Evolutionary conservation across 1,284 basidiomycete species (phyloP).

Genomic region (Sanguinoderma infundibulare): DNA sequence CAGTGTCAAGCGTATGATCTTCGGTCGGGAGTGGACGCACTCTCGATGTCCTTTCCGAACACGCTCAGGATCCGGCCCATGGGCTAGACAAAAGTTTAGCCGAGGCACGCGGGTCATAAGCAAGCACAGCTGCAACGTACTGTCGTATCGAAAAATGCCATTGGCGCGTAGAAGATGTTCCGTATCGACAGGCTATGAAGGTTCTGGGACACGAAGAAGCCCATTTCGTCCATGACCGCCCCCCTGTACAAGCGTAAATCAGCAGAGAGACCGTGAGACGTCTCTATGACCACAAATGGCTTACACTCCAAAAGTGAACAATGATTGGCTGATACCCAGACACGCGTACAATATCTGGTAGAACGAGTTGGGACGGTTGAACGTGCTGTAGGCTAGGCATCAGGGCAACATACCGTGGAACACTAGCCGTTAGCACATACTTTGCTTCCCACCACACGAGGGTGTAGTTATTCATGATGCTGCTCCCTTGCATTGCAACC

Average conservation of each 20-base stretch:
- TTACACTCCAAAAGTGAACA: slow-evolving; percentile 67
- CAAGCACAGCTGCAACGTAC: slow-evolving; percentile 38
- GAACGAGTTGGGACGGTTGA: slow-evolving; percentile 54
- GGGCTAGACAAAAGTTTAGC: slow-evolving; percentile 40
- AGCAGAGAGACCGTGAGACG: slow-evolving; percentile 16
- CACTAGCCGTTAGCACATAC: slow-evolving; percentile 35
- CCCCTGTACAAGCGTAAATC: slow-evolving; percentile 44
- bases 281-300: slow-evolving; percentile 30
- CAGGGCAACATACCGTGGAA: slow-evolving; percentile 14
- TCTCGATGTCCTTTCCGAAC: slow-evolving; percentile 69
- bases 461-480: slow-evolving; percentile 60
- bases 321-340: slow-evolving; percentile 62
- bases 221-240: slow-evolving; percentile 57
- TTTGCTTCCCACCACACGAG: slow-evolving; percentile 78
- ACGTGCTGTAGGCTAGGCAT: slow-evolving; percentile 41
- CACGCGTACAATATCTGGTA: slow-evolving; percentile 78
- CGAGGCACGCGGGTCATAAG: no score
- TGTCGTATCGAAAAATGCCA: slow-evolving; percentile 74
- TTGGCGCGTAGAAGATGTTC: slow-evolving; percentile 69
- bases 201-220: slow-evolving; percentile 61
- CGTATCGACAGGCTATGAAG: slow-evolving; percentile 58
- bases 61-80: slow-evolving; percentile 68
- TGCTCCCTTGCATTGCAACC: slow-evolving; percentile 66
- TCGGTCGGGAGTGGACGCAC: slow-evolving; percentile 34
- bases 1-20: neutral